Conservation (phyloP, 2,329 filamentous ascomycete genomes). For the Hymenoscyphus albidus region DNA sequence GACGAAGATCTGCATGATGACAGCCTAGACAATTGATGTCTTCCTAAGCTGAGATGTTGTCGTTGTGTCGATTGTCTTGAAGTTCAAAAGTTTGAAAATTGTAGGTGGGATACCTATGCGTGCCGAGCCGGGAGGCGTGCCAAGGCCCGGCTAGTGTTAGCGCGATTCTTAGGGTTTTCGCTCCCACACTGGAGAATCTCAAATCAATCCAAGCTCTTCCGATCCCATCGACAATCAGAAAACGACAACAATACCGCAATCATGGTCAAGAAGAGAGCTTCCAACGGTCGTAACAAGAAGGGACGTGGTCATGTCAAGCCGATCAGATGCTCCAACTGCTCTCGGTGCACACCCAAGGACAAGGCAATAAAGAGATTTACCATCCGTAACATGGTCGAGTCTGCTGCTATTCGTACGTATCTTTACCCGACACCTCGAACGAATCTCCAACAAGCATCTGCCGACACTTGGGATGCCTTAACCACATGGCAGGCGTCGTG, state of each 20-base stretch:
- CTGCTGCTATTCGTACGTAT: slow-evolving; percentile 95
- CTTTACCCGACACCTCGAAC: slow-evolving; percentile 12
- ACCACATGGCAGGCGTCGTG: neutral
- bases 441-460: neutral
- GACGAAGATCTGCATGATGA: slow-evolving; percentile 50
- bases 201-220: too few relatives aligned
- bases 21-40: slow-evolving; percentile 35
- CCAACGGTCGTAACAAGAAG: slow-evolving; percentile 97
- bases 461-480: neutral
- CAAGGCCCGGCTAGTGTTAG: neutral
- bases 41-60: slow-evolving; percentile 29
- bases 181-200: too few relatives aligned
- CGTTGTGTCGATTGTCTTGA: neutral
- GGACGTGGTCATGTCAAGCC: slow-evolving; percentile 99
- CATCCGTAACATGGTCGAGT: slow-evolving; percentile 99
- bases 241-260: slow-evolving; percentile 33
- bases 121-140: neutral
- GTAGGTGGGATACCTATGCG: neutral
- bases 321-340: slow-evolving; percentile 90
- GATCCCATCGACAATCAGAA: too few relatives aligned
- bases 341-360: slow-evolving; percentile 72
- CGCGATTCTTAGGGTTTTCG: neutral
- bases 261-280: slow-evolving; percentile 71
- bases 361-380: slow-evolving; percentile 99
- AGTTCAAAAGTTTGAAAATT: slow-evolving; percentile 7